Base-by-base conservation (phyloP, 208 protist genomes). In the Herpetomonas tarakana region DNA sequence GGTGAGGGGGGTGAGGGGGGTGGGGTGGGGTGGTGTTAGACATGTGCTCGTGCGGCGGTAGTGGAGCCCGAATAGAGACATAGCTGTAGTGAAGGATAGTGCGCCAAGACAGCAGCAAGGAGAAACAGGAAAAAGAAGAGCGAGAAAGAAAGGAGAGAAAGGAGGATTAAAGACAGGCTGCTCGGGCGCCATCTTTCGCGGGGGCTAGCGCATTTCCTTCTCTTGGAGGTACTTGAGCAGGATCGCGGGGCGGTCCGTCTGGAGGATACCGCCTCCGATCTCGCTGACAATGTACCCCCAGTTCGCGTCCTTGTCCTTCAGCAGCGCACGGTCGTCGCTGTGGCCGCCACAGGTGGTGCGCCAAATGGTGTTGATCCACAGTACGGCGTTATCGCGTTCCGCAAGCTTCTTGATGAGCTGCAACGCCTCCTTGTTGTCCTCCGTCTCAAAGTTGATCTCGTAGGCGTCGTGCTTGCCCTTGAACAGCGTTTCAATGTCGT, bases 301-400 rank as follows among this genome's bases (percentile, higher is more conserved):
- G 56, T 75, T 87, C 0, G 28, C 58, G 16, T 83, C 76, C 65
- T 62, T 65, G 64, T 83, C 58, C 47, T 68, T 66, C 52, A 86
- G 31, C 3, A 55, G 52, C 18, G 81, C 81, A 58, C 63, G 68
- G 50, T 87, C 81, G 52, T 87, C 81, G 62, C 67, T 83, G 65
- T 83, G 75, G 19, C 81, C 81, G 53, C 68, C 76, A 55, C 81
- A 83, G 11, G 74, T 81, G 16, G 72, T 69, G 1, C 75, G 70
- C 81, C 81, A 87, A 22, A 87, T 87, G 18, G 81, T 83, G 71
- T 87, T 87, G 35, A 87, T 72, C 77, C 81, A 87, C 31, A 87
- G 65, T 39, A 71, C 65, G 4, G 74, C 68, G 3, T 57, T 58
- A 3, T 65, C 64, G 12, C 71, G 45, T 25, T 29, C 56, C 18